Conservation (phyloP, 2,329 filamentous ascomycete species). For the Ophiostoma tasmaniense region DNA sequence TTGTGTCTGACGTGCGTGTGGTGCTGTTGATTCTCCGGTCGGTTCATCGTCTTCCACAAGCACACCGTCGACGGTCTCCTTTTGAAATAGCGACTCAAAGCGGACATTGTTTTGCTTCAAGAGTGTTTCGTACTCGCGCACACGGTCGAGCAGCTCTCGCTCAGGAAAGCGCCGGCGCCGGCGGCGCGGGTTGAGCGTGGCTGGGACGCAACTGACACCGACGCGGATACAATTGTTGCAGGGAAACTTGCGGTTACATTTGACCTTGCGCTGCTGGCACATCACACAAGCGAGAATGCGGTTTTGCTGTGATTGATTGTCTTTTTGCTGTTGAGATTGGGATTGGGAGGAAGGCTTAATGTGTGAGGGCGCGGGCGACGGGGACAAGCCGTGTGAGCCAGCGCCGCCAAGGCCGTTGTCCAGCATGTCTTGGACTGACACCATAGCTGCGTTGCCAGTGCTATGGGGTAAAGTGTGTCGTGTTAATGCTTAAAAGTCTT, state of each 20-base stretch:
- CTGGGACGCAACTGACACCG: constrained; percentile 14
- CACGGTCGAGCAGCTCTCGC: constrained; percentile 46
- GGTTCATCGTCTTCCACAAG: background rate
- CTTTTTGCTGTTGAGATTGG: background rate
- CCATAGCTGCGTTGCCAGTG: background rate
- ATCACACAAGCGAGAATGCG: constrained; percentile 45
- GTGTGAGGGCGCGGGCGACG: background rate
- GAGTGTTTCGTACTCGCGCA: constrained; percentile 49
- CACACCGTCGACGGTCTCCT: background rate
- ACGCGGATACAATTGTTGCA: constrained; percentile 43
- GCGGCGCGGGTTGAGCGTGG: constrained; percentile 31
- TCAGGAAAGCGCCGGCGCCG: constrained; percentile 44
- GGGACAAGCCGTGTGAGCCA: background rate
- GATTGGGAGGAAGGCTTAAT: background rate
- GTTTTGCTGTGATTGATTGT: background rate
- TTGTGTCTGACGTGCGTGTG: background rate
- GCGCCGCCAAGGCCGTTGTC: background rate
- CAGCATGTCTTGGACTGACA: background rate
- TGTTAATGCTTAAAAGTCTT: background rate
- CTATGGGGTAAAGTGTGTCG: background rate
- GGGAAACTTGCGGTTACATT: constrained; percentile 50
- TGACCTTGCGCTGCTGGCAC: constrained; percentile 54
- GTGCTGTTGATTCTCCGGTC: background rate
- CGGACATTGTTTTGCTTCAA: constrained; percentile 45
- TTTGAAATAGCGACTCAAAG: constrained; percentile 38